Evolutionary conservation across 768 basidiomycete species (phyloP), one percentile per base, ranked within the genome.

Genomic region (Leccinum sublutescens): DNA sequence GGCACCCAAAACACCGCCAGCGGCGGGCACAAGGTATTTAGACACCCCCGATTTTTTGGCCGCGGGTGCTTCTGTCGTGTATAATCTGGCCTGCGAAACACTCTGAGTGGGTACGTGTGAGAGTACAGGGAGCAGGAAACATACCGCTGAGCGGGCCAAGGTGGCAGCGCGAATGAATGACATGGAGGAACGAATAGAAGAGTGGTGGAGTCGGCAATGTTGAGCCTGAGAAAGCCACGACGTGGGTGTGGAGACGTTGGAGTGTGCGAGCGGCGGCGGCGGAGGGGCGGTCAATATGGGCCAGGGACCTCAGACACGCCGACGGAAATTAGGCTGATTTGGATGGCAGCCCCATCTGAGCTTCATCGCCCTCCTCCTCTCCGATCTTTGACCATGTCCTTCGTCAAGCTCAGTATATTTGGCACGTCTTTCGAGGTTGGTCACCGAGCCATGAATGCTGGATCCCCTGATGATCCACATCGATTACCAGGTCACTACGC

Each of bases 321-420:
- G 36, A n/a, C 19, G 43, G 38, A 61, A 64, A 64, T 55, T 54
- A 60, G 67, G 69, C 43, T 45, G 43, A 45, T 45, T 45, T 45
- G 19, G 43, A 17, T 45, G 43, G 43, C 43, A 43, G 63, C 63
- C 68, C 23, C 31, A 51, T 58, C 54, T 23, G 43, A 45, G 43
- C 43, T 45, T 21, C 43, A 45, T 45, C 19, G 43, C 11, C 43
- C 43, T 40, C 43, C 61, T 59, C 59, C 50, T 49, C 29, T 34
- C 47, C 51, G 51, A 23, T 54, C 59, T 36, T 45, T 49, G 57
- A 56, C 55, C 55, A 93, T 94, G 92, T 94, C 92, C 55, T 97
- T 97, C 67, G 95, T 98, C 70, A 98, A 98, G 79, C 91, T 98
- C 69, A 91, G 88, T 77, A 98, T 98, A 78, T 98, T 98, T 68